Evolutionary conservation across 129 eudicot genomes (phyloP).

Genomic region (Smallanthus sonchifolius): DNA sequence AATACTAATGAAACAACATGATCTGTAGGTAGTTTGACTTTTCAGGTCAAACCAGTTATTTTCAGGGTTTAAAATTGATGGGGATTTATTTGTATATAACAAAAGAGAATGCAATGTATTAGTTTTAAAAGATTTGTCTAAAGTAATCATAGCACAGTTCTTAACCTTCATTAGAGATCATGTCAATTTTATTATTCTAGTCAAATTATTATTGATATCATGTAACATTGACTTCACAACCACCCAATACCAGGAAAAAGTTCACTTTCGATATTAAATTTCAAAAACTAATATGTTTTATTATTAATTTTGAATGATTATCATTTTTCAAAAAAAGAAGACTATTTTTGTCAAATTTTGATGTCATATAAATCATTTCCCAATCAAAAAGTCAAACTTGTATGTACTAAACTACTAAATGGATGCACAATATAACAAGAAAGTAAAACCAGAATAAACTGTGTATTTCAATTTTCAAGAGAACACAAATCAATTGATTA

Average conservation of each 20-base stretch:
- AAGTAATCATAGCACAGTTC: neutral
- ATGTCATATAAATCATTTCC: neutral
- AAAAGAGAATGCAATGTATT: neutral
- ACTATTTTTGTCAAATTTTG: constrained; percentile 10
- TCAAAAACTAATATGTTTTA: neutral
- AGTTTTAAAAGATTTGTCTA: neutral
- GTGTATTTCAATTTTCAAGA: neutral
- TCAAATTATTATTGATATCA: neutral
- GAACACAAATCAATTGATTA: neutral
- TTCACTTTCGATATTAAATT: neutral
- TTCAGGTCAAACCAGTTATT: constrained; percentile 11
- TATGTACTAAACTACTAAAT: neutral
- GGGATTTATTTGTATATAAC: neutral
- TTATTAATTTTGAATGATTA: neutral
- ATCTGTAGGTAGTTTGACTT: constrained; percentile 29
- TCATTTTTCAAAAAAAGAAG: neutral
- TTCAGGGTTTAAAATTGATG: neutral
- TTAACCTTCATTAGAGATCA: neutral
- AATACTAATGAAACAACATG: constrained; percentile 25
- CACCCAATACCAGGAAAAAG: neutral
- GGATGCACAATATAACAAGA: constrained; percentile 1
- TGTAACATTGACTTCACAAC: constrained; percentile 14
- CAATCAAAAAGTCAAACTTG: constrained; percentile 14
- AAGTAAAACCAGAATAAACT: constrained; percentile 4
- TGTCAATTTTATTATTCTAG: constrained; percentile 7